A percentile compares a stretch with the other conserved stretches of the same genome.
Conservation (phyloP, 2,329 filamentous ascomycete species). For the Paracorniculantispora psalliotae region DNA sequence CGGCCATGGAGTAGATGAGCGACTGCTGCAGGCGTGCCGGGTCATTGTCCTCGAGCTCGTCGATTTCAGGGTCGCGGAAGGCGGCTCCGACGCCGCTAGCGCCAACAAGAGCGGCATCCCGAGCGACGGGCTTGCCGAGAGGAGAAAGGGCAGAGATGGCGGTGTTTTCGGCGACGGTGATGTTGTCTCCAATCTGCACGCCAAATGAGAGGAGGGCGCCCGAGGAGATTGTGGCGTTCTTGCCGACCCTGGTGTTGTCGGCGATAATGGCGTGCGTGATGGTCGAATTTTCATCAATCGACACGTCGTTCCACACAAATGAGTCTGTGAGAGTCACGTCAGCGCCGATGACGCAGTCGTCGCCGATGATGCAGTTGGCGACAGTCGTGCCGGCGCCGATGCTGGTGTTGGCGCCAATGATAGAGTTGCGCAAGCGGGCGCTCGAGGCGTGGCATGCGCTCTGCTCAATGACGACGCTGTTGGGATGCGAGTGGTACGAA, state of each 20-base stretch:
- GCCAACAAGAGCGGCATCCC: slow-evolving; percentile 45
- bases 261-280: slow-evolving; percentile 73
- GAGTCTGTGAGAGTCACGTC: slow-evolving; percentile 75
- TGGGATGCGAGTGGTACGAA: slow-evolving; percentile 64
- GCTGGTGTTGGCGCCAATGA: slow-evolving; percentile 71
- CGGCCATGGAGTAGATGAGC: slow-evolving; percentile 50
- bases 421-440: slow-evolving; percentile 64
- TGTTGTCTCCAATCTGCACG: slow-evolving; percentile 63
- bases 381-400: slow-evolving; percentile 70
- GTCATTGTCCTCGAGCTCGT: slow-evolving; percentile 46
- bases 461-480: slow-evolving; percentile 72
- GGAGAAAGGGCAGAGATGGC: slow-evolving; percentile 32
- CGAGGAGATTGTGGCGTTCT: slow-evolving; percentile 60
- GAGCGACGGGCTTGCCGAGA: slow-evolving; percentile 32
- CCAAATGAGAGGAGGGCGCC: slow-evolving; percentile 78
- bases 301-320: slow-evolving; percentile 82
- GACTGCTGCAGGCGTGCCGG: slow-evolving; percentile 49
- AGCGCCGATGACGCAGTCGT: slow-evolving; percentile 78
- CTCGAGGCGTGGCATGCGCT: slow-evolving; percentile 69
- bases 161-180: slow-evolving; percentile 36
- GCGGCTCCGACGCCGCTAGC: slow-evolving; percentile 44
- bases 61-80: slow-evolving; percentile 43
- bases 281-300: slow-evolving; percentile 68
- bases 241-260: slow-evolving; percentile 65
- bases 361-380: slow-evolving; percentile 73